Evolutionary conservation across 2,329 filamentous ascomycete genomes (phyloP).

Genomic region (Domatiomyces catenatus): DNA sequence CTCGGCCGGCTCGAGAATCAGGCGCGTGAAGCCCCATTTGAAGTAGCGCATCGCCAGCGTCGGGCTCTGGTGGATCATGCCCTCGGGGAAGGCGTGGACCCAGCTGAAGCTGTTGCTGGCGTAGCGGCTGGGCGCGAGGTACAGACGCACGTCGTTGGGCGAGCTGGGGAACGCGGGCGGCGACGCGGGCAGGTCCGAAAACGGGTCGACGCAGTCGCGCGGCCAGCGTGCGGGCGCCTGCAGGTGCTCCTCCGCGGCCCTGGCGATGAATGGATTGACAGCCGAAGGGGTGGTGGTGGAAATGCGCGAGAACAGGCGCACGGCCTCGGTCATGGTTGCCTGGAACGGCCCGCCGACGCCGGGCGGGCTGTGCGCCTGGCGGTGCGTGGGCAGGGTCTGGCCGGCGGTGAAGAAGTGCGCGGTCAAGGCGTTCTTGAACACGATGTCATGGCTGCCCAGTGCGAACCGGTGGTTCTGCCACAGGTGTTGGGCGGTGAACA

Average conservation of each 20-base stretch:
- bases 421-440: slow-evolving; percentile 59
- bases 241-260: slow-evolving; percentile 34
- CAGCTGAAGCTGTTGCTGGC: slow-evolving; percentile 56
- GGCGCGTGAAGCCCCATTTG: slow-evolving; percentile 87
- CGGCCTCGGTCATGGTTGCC: slow-evolving; percentile 69
- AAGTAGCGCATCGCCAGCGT: slow-evolving; percentile 79
- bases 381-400: slow-evolving; percentile 81
- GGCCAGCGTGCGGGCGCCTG: slow-evolving; percentile 30
- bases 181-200: slow-evolving; percentile 28
- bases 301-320: slow-evolving; percentile 57
- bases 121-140: slow-evolving; percentile 58
- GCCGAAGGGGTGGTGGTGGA: slow-evolving; percentile 25
- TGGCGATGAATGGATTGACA: slow-evolving; percentile 10
- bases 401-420: slow-evolving; percentile 75
- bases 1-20: slow-evolving; percentile 79
- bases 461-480: slow-evolving; percentile 63
- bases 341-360: slow-evolving; percentile 74
- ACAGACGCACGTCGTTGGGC: slow-evolving; percentile 50
- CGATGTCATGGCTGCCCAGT: slow-evolving; percentile 87
- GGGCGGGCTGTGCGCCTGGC: slow-evolving; percentile 53
- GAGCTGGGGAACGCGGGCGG: slow-evolving; percentile 25
- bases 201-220: slow-evolving; percentile 35
- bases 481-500: slow-evolving; percentile 53
- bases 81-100: slow-evolving; percentile 94
- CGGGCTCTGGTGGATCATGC: slow-evolving; percentile 66